Evolutionary conservation across 257 asterid genomes (phyloP), one percentile per base, ranked within the genome.

Genomic region (Solanum rostratum): DNA sequence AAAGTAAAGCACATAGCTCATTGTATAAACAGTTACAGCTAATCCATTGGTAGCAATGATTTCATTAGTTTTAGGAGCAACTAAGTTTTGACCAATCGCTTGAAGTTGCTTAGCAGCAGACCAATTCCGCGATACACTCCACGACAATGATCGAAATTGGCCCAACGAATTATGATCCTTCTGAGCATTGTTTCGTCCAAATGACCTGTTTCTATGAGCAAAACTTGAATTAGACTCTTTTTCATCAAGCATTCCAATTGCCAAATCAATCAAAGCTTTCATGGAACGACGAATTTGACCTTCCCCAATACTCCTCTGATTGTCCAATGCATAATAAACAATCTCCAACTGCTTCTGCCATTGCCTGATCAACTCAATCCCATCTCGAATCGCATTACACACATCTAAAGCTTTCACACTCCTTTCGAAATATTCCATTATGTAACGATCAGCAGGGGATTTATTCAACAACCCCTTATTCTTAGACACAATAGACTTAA

Each of bases 251-350:
- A 92, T 89, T 16, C 90, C 90, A 6, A 94, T 73, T 0, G 94
- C 90, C 19, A 94, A 86, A 85, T 94, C 96, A 59, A 88, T 84
- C 6, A 94, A 82, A 0, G 98, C 96, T 84, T 90, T 94, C 62
- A 87, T 92, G 2, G 98, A 95, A 8, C 98, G 91, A 18, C 98
- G 95, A 78, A 93, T 85, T 41, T 94, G 98, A 22, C 97, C 98
- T 82, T 93, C 98, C 0, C 96, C 94, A 13, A 89, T 80, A 84
- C 85, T 90, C 50, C 90, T 91, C 85, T 89, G 93, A 83, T 85
- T 87, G 24, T 89, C 90, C 70, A 94, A 81, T 0, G 97, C 95
- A 79, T 89, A 91, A 11, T 90, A 24, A 27, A 94, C 90, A 79
- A 94, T 93, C 81, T 94, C 97, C 81, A 93, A n/a, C n/a, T 88